Evolutionary conservation across 164 flowering plant species (phyloP).

Genomic region (Cinnamomum chago): DNA sequence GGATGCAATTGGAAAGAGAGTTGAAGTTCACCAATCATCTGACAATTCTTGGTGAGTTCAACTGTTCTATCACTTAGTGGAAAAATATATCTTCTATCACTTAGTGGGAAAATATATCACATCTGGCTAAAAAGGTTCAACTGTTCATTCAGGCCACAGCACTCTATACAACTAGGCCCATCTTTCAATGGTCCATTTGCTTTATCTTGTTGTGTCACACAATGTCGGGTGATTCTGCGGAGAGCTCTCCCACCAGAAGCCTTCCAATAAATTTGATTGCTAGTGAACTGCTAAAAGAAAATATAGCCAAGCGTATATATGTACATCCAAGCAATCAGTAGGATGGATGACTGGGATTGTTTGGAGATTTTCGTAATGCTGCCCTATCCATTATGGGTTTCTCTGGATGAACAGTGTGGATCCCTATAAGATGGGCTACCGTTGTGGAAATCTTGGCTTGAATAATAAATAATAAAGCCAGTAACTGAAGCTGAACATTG

Average conservation of each 20-base stretch:
- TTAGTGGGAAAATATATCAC: background rate
- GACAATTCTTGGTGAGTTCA: slow-evolving; percentile 79
- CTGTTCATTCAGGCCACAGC: background rate
- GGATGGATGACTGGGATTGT: background rate
- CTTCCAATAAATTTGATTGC: background rate
- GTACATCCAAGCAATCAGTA: background rate
- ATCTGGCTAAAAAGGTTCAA: too few species aligned
- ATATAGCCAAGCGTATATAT: too few species aligned
- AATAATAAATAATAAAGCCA: too few species aligned
- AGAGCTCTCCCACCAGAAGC: background rate
- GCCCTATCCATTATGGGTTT: background rate
- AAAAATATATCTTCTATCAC: background rate
- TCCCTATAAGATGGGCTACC: too few species aligned
- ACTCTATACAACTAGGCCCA: background rate
- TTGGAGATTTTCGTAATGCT: background rate
- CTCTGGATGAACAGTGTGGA: background rate
- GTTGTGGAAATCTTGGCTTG: too few species aligned
- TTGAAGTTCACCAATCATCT: slow-evolving; percentile 83
- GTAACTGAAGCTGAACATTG: too few species aligned
- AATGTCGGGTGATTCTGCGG: background rate
- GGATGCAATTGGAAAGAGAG: slow-evolving; percentile 93
- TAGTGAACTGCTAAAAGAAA: background rate
- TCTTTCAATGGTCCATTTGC: background rate
- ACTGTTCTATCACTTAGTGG: background rate
- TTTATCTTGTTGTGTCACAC: background rate